Evolutionary conservation across 768 basidiomycete species (phyloP).

Genomic region (Amanita jacksonii): DNA sequence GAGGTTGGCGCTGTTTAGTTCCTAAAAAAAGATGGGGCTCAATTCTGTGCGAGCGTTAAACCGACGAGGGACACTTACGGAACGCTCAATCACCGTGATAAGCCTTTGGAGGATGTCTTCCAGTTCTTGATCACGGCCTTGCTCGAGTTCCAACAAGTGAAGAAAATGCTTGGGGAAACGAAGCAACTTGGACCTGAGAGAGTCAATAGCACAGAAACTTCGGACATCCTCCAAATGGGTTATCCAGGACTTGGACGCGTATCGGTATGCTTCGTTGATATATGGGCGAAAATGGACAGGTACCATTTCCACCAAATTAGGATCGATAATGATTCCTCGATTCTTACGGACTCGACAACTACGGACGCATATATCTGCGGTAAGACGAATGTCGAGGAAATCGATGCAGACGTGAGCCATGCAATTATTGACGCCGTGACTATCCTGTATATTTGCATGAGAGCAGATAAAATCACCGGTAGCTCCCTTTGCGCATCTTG

Average conservation of each 20-base stretch:
- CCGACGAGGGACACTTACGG: no score
- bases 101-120: not conserved
- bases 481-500: not conserved
- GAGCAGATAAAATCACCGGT: not conserved
- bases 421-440: not conserved
- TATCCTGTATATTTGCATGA: not conserved
- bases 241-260: not conserved
- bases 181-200: not conserved
- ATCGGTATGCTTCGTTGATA: conserved; percentile 1
- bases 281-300: not conserved
- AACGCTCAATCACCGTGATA: no score
- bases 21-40: not conserved
- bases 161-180: not conserved
- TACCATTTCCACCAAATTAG: not conserved
- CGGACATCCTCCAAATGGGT: not conserved
- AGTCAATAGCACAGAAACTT: not conserved
- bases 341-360: not conserved
- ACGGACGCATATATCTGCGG: not conserved
- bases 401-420: conserved; percentile 4
- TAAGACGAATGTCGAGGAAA: conserved; percentile 2
- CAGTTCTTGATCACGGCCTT: not conserved
- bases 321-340: not conserved
- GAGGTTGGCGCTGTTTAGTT: not conserved
- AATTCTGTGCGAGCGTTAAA: no score
- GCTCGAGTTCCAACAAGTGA: not conserved